A percentile compares a stretch with the other conserved stretches of the same genome.
Evolutionary conservation across 805 yeast species (phyloP).

Genomic region (Candida nanaspora): DNA sequence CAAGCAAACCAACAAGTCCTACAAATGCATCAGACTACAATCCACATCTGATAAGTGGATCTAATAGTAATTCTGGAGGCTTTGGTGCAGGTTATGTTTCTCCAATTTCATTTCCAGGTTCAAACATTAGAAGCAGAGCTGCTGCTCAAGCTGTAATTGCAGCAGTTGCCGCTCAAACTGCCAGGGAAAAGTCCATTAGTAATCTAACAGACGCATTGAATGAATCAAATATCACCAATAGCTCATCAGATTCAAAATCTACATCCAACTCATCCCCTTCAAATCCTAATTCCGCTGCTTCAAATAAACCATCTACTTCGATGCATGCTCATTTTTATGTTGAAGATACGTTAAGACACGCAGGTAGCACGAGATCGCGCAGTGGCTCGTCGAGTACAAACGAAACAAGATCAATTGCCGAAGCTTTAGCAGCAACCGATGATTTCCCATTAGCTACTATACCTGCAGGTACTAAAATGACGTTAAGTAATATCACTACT

Average conservation of each 20-base stretch:
- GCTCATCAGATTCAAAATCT: conserved; percentile 1
- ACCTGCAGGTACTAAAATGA: conserved; percentile 3
- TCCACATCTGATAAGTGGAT: background rate
- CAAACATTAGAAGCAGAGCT: conserved; percentile 25
- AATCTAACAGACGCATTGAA: conserved; percentile 20
- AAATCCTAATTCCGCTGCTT: background rate
- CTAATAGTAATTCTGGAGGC: background rate
- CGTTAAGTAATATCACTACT: background rate
- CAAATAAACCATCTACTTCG: conserved; percentile 32
- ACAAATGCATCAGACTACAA: background rate
- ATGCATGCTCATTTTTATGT: conserved; percentile 77
- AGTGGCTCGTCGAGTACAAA: conserved; percentile 24
- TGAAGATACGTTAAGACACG: conserved; percentile 57
- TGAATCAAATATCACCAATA: conserved; percentile 1
- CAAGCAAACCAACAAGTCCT: background rate
- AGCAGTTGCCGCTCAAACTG: conserved; percentile 32
- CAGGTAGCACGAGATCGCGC: conserved; percentile 27
- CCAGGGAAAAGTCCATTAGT: conserved; percentile 18
- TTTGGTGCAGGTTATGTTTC: background rate
- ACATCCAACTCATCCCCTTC: too few species aligned
- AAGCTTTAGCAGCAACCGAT: conserved; percentile 3
- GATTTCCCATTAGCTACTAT: background rate
- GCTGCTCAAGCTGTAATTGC: conserved; percentile 32
- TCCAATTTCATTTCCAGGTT: conserved; percentile 2
- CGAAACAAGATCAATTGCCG: conserved; percentile 14